Evolutionary conservation across 192 early-diverging fungal genomes (phyloP), one percentile per base, ranked within the genome.

Genomic region (Chytriomyces confervae): DNA sequence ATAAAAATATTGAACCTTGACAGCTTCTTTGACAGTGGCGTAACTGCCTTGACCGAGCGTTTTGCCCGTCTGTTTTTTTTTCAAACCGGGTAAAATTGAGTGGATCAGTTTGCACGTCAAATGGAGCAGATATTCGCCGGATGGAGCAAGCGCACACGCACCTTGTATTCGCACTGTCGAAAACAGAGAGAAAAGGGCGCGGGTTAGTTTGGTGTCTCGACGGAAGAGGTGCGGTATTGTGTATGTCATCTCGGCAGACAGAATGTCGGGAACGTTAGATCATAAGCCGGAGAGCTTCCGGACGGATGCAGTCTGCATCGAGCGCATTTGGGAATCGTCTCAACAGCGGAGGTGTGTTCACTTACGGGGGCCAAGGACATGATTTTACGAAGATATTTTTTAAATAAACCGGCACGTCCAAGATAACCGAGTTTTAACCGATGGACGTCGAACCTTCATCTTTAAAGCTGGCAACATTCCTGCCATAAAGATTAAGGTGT

Each of bases 21-120:
- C 81, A 63, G 82, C 84, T 75, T 87, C 86, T 53, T 87, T 87
- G 27, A 87, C 86, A 50, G 81, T 86, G 13, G 84, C 84, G 73
- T 87, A 87, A 47, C 80, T 82, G 36, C 86, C 84, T 73, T 87
- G 86, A 5, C 86, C 86, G 23, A 87, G 72, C 6, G 84, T 76
- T 46, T 75, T 85, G 7, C 86, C 84, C n/a, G 86, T 87, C 84
- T 87, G 60, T 60, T 8, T 50, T 66, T 47, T n/a, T 16, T 66
- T 18, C 13, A 18, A 66, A 46, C 20, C 13, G 49, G 49, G 49
- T 16, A 24, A 66, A 66, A 66, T 44, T 10, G 23, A 24, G 50
- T 53, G 50, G 50, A 66, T 18, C 43, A 29, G 18, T 66, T 66
- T n/a, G 23, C 18, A n/a, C 23, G 16, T 23, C 13, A 18, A 66